phyloP scores from a whole-genome alignment of 1,284 basidiomycete species.

The Cryptococcus hybrid region DNA sequence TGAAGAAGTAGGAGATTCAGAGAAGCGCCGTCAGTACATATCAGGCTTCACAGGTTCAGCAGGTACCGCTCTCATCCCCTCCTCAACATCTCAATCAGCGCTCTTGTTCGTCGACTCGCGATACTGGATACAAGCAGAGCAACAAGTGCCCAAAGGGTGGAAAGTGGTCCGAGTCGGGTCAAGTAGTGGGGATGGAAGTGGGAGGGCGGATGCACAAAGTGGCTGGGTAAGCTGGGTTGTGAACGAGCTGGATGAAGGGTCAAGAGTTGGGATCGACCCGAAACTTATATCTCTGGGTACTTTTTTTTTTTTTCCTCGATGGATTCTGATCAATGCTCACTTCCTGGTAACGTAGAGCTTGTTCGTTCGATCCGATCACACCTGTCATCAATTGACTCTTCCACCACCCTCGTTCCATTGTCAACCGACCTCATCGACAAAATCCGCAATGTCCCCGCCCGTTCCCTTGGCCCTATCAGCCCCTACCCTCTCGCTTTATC shows the following conservation, averaged over 20 bases:
- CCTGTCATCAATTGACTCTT: constrained; percentile 55
- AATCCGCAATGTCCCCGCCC: constrained; percentile 68
- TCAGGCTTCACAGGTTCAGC: constrained; percentile 87
- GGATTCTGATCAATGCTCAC: not conserved
- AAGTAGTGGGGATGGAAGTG: constrained; percentile 46
- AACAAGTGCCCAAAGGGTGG: constrained; percentile 80
- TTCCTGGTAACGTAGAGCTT: constrained; percentile 6
- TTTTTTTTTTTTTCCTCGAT: not conserved
- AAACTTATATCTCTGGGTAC: constrained; percentile 70
- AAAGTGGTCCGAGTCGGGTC: constrained; percentile 65
- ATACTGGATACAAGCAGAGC: constrained; percentile 81
- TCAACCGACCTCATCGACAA: constrained; percentile 77
- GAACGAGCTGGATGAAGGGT: constrained; percentile 56
- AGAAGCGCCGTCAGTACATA: constrained; percentile 79
- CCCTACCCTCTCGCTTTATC: constrained; percentile 72
- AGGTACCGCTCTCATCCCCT: constrained; percentile 74
- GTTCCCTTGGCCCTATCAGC: constrained; percentile 68
- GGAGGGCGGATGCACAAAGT: constrained; percentile 44
- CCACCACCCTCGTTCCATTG: constrained; percentile 60
- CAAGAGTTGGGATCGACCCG: constrained; percentile 81
- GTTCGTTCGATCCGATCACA: constrained; percentile 22
- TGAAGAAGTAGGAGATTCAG: constrained; percentile 76
- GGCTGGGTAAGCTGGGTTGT: constrained; percentile 78
- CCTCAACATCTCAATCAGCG: constrained; percentile 56
- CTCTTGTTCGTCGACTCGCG: constrained; percentile 77